Conservation (phyloP, 352 stramenopile species). For the Pythium insidiosum region DNA sequence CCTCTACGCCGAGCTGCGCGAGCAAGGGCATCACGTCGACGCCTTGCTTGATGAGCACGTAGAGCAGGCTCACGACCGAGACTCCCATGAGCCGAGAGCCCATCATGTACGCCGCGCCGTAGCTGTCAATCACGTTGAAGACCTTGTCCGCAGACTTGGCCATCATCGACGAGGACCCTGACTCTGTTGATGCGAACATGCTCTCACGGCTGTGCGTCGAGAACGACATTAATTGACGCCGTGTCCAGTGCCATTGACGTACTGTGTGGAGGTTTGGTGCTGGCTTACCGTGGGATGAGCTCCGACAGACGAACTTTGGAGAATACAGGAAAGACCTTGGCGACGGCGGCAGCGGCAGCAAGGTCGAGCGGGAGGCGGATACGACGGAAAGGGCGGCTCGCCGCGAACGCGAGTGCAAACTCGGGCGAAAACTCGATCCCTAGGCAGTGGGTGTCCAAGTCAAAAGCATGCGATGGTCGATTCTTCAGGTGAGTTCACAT, state of each 20-base stretch:
- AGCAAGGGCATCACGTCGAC: constrained; percentile 78
- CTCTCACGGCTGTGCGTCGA: too few species aligned
- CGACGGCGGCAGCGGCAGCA: constrained; percentile 47
- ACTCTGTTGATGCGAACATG: not conserved
- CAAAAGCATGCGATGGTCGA: too few species aligned
- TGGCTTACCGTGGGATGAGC: constrained; percentile 49
- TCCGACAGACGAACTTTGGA: constrained; percentile 65
- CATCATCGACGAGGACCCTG: constrained; percentile 26
- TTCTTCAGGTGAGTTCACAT: not conserved
- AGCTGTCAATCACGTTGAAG: constrained; percentile 76
- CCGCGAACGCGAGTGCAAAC: constrained; percentile 79
- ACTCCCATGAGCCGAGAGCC: constrained; percentile 75
- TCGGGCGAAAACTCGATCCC: constrained; percentile 59
- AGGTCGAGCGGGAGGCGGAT: constrained; percentile 75
- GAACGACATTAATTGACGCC: too few species aligned
- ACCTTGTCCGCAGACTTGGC: constrained; percentile 58
- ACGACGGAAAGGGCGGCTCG: constrained; percentile 74
- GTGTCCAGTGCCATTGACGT: too few species aligned
- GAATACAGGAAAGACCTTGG: constrained; percentile 67
- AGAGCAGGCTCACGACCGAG: constrained; percentile 59
- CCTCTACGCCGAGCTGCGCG: constrained; percentile 56
- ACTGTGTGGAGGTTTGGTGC: too few species aligned
- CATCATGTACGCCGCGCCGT: constrained; percentile 87
- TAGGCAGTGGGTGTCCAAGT: not conserved
- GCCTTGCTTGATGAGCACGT: constrained; percentile 73